phyloP scores from a whole-genome alignment of 441 rosid species.

The Euphorbia corollata region DNA sequence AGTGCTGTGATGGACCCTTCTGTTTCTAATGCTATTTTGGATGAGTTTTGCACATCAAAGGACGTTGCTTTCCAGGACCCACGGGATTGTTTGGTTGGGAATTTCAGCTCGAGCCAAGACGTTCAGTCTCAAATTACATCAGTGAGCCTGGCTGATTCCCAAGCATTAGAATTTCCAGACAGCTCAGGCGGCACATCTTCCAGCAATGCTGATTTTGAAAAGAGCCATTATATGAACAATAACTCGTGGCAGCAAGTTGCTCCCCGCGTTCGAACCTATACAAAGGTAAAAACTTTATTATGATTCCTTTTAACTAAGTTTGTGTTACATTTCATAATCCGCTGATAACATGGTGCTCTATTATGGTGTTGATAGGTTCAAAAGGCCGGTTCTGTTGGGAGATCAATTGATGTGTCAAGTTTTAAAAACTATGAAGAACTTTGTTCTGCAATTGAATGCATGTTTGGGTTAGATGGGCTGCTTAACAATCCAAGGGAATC shows the following conservation, averaged over 20 bases:
- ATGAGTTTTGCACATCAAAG: conserved; percentile 65
- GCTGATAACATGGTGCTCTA: neutral
- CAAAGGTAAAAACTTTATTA: conserved; percentile 49
- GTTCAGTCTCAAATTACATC: conserved; percentile 93
- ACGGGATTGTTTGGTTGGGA: conserved; percentile 58
- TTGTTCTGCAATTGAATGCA: conserved; percentile 75
- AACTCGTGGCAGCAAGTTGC: conserved; percentile 79
- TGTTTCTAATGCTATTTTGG: conserved; percentile 64
- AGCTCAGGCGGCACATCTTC: conserved; percentile 90
- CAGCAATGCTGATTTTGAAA: conserved; percentile 78
- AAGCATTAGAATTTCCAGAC: conserved; percentile 67
- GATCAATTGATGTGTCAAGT: conserved; percentile 87
- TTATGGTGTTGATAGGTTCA: conserved; percentile 57
- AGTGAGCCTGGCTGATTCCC: conserved; percentile 73
- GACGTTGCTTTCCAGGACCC: conserved; percentile 66
- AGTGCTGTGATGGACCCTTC: conserved; percentile 63
- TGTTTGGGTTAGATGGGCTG: conserved; percentile 91
- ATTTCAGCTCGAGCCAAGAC: conserved; percentile 71
- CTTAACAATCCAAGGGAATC: conserved; percentile 72
- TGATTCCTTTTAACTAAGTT: neutral
- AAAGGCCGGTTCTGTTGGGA: conserved; percentile 91
- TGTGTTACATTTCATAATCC: neutral
- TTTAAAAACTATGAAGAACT: conserved; percentile 76
- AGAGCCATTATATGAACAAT: conserved; percentile 56
- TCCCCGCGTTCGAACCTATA: conserved; percentile 73